Conservation (phyloP, 2,329 filamentous ascomycete genomes). For the Neofusicoccum ribis region DNA sequence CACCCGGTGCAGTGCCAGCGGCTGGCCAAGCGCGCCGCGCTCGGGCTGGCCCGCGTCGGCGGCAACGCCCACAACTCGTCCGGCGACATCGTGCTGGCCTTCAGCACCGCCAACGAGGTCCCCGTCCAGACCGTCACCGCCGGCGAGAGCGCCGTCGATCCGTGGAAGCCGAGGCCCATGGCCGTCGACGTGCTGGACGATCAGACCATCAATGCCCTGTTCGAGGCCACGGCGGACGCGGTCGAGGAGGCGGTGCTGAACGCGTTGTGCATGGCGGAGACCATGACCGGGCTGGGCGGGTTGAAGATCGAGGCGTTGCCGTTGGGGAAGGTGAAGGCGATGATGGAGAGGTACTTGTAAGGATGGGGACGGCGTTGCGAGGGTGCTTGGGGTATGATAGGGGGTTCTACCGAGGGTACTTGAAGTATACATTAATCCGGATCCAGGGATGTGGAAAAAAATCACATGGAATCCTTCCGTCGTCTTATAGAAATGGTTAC, state of each 20-base stretch:
- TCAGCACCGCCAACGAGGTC: slow-evolving; percentile 61
- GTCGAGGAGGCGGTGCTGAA: slow-evolving; percentile 69
- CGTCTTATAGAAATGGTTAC: too few relatives aligned
- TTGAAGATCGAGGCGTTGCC: slow-evolving; percentile 39
- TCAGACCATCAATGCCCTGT: slow-evolving; percentile 60
- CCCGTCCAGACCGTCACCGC: slow-evolving; percentile 43
- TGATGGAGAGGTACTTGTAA: slow-evolving; percentile 30
- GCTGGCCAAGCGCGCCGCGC: slow-evolving; percentile 61
- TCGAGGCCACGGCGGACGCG: slow-evolving; percentile 62
- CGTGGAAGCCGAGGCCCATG: slow-evolving; percentile 44
- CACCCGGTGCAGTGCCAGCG: slow-evolving; percentile 58
- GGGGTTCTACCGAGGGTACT: too few relatives aligned
- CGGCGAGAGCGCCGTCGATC: slow-evolving; percentile 28
- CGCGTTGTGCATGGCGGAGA: slow-evolving; percentile 61
- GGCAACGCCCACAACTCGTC: slow-evolving; percentile 63
- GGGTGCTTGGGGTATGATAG: too few relatives aligned
- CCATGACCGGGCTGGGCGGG: slow-evolving; percentile 56
- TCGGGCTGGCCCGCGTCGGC: slow-evolving; percentile 62
- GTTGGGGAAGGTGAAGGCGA: slow-evolving; percentile 35
- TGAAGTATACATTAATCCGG: too few relatives aligned
- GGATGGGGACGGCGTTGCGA: too few relatives aligned
- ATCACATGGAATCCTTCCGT: too few relatives aligned
- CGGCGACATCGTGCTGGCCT: slow-evolving; percentile 67
- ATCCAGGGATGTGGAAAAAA: too few relatives aligned
- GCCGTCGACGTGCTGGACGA: slow-evolving; percentile 56